A percentile compares a stretch with the other conserved stretches of the same genome.
These are phyloP conservation scores for Byssoonygena ceratinophila DNA, from an alignment of 2,329 filamentous ascomycete species.

Conservation along the genomic window DNA sequence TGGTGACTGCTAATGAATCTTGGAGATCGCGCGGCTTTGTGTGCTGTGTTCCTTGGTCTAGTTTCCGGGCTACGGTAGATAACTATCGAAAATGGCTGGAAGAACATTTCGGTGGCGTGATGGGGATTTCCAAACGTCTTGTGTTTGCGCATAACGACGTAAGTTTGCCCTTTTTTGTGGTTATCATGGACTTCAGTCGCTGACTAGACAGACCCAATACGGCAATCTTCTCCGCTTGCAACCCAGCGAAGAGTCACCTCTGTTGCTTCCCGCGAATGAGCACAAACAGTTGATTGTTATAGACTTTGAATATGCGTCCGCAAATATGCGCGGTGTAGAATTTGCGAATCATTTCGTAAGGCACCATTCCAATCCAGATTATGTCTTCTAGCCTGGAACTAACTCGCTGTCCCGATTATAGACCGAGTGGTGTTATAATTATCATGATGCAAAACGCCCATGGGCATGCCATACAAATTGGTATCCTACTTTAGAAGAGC, in stretches of 20 bases:
- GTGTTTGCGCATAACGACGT: conserved; percentile 98
- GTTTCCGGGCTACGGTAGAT: conserved; percentile 63
- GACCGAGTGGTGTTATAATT: conserved; percentile 96
- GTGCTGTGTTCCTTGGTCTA: conserved; percentile 71
- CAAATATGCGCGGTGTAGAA: conserved; percentile 75
- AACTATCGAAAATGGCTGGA: conserved; percentile 69
- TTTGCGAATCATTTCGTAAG: conserved; percentile 92
- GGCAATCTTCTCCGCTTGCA: conserved; percentile 84
- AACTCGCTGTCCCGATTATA: conserved; percentile 20
- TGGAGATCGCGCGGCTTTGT: conserved; percentile 67
- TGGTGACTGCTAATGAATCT: conserved; percentile 36
- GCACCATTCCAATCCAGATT: conserved; percentile 6
- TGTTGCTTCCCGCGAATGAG: conserved; percentile 78
- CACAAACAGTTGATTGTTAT: conserved; percentile 96
- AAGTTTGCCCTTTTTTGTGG: conserved; percentile 28
- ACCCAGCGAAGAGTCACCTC: conserved; percentile 61
- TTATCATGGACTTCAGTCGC: conserved; percentile 2
- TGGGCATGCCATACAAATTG: conserved; percentile 56
- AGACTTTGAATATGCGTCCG: conserved; percentile 93
- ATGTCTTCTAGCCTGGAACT: background rate
- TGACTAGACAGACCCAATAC: conserved; percentile 68
- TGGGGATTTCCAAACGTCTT: conserved; percentile 60
- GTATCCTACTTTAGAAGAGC: conserved; percentile 73
- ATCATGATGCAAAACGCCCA: conserved; percentile 60
- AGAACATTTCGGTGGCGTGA: conserved; percentile 56